These are phyloP conservation scores for Dothiorella sarmentorum DNA, from an alignment of 2,329 filamentous ascomycete genomes.

Conservation along the genomic window DNA sequence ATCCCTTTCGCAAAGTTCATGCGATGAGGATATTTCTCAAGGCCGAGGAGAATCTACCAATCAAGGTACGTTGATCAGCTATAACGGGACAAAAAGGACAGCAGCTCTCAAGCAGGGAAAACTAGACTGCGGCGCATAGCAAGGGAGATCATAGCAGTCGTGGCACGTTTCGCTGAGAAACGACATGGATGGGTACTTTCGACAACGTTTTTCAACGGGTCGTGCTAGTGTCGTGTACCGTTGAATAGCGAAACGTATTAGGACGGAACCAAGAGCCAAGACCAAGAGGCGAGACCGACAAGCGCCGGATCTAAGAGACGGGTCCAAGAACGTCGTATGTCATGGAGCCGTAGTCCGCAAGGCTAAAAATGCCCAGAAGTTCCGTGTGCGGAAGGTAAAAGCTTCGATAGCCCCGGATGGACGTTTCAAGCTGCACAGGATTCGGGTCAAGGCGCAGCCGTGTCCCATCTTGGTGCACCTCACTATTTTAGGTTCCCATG, in stretches of 20 bases:
- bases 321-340: background rate
- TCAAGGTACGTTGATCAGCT: background rate
- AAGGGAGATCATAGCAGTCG: background rate
- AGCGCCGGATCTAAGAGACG: no score
- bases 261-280: background rate
- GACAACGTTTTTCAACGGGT: background rate
- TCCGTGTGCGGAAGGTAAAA: background rate
- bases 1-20: slow-evolving; percentile 78
- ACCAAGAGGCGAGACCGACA: no score
- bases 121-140: no score
- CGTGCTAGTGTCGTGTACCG: background rate
- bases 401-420: background rate
- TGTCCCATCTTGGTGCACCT: background rate
- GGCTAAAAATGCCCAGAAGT: background rate
- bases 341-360: background rate
- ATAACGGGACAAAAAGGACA: background rate
- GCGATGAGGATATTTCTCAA: slow-evolving; percentile 75
- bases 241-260: background rate
- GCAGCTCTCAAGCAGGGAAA: no score
- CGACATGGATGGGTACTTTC: background rate
- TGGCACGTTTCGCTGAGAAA: background rate
- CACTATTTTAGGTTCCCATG: background rate
- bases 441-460: background rate
- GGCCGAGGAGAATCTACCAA: slow-evolving; percentile 63
- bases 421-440: background rate